Evolutionary conservation across 805 yeast species (phyloP), one percentile per base, ranked within the genome.

Genomic region (Saccharomyces paradoxus): DNA sequence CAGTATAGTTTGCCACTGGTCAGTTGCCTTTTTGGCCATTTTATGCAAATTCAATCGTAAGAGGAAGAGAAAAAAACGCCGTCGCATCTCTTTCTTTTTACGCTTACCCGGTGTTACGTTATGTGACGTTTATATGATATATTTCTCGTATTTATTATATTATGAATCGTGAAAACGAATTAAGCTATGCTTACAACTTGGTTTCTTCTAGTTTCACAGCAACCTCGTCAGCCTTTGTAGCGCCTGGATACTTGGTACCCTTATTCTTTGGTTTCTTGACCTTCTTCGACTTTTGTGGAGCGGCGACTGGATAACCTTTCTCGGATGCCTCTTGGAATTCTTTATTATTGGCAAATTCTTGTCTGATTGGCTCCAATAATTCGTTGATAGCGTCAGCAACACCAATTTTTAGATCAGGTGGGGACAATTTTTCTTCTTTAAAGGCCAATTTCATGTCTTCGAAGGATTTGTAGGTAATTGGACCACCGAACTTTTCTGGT

Each of bases 401-500:
- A 72, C 99, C 99, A 4, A 84, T 72, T 73, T 94, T 94, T 71
- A 94, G 84, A 72, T 94, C 99, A 30, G 89, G 94, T 30, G 99
- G 98, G 41, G 94, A 80, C 63, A 94, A 79, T 68, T 81, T 81
- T 69, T 86, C 87, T 30, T 79, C 77, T 48, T 80, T 84, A 73
- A 79, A 94, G 62, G 86, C 96, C 41, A 74, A 73, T 68, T 86
- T 85, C 65, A 94, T 75, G 41, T 81, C 80, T 21, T 81, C 90
- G 61, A 89, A 76, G 21, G 87, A 76, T 46, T 67, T 68, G 80
- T 82, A 94, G 50, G 84, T 76, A 55, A 94, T 77, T 61, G 96
- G 86, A 51, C 99, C 99, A 62, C 99, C 99, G 71, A 89, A 94
- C 74, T 94, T 85, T 71, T 94, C 99, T 50, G 97, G 97, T 74